Conservation (phyloP, 257 asterid species). For the Solanum virginianum region DNA sequence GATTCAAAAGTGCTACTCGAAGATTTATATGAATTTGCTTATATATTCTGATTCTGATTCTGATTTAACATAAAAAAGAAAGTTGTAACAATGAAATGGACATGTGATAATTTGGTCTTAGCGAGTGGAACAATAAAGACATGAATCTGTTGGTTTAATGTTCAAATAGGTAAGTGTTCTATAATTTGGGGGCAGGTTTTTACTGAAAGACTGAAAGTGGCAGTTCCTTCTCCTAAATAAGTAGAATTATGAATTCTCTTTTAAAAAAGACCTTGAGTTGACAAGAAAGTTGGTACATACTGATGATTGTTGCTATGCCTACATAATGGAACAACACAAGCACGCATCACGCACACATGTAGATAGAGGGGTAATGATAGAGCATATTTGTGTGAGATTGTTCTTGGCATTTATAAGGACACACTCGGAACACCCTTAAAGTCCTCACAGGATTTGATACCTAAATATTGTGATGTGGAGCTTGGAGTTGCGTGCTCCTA, state of each 20-base stretch:
- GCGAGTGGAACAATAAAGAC: not conserved
- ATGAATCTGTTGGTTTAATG: not conserved
- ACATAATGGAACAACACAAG: not conserved
- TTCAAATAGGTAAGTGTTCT: not conserved
- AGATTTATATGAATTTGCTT: not conserved
- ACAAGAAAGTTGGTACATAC: not conserved
- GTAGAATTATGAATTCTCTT: not conserved
- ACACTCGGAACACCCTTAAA: not conserved
- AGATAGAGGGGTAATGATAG: not conserved
- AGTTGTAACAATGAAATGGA: not conserved
- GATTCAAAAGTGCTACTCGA: not conserved
- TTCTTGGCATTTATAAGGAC: not conserved
- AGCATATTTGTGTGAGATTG: not conserved
- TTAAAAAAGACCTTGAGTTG: not conserved
- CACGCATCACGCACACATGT: not conserved
- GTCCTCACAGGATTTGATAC: not conserved
- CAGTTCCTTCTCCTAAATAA: not conserved
- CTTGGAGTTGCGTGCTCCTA: not conserved
- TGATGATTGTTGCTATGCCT: not conserved
- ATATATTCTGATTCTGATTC: not conserved
- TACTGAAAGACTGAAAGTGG: not conserved
- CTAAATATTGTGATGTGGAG: not conserved
- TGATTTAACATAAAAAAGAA: not conserved
- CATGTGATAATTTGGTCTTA: not conserved
- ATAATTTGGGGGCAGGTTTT: not conserved